Evolutionary conservation across 371 early-diverging fungal species (phyloP).

Genomic region (Mucor velutinosus): DNA sequence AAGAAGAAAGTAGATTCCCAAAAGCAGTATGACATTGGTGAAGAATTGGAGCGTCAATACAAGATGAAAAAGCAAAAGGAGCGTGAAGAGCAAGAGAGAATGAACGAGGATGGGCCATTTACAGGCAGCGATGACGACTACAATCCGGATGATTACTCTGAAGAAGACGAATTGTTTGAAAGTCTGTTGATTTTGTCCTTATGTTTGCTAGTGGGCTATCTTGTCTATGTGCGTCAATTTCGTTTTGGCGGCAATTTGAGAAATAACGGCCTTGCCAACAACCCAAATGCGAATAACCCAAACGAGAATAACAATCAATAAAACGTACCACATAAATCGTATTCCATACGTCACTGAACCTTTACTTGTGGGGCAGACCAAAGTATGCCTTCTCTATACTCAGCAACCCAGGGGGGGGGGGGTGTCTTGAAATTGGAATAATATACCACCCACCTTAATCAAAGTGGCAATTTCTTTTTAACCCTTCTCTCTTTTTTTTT

Average conservation of each 20-base stretch:
- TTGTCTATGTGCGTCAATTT: slow-evolving; percentile 68
- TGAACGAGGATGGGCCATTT: slow-evolving; percentile 12
- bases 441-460: background rate
- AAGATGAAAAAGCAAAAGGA: slow-evolving; percentile 39
- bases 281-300: background rate
- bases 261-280: background rate
- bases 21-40: slow-evolving; percentile 29
- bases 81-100: slow-evolving; percentile 35
- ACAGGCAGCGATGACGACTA: slow-evolving; percentile 21
- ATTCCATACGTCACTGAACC: background rate
- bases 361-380: background rate
- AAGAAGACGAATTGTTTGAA: slow-evolving; percentile 60
- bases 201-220: slow-evolving; percentile 62
- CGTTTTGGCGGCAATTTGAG: slow-evolving; percentile 27
- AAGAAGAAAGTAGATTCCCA: slow-evolving; percentile 21
- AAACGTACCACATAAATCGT: background rate
- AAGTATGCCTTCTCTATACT: background rate
- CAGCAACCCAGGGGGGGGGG: slow-evolving; percentile 9
- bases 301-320: background rate
- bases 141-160: slow-evolving; percentile 35
- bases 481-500: slow-evolving; percentile 17
- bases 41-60: slow-evolving; percentile 44
- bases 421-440: background rate
- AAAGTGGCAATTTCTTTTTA: slow-evolving; percentile 6
- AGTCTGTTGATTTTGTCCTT: slow-evolving; percentile 56